phyloP scores from a whole-genome alignment of 2,329 filamentous ascomycete genomes.

The Apiospora malaysiana region DNA sequence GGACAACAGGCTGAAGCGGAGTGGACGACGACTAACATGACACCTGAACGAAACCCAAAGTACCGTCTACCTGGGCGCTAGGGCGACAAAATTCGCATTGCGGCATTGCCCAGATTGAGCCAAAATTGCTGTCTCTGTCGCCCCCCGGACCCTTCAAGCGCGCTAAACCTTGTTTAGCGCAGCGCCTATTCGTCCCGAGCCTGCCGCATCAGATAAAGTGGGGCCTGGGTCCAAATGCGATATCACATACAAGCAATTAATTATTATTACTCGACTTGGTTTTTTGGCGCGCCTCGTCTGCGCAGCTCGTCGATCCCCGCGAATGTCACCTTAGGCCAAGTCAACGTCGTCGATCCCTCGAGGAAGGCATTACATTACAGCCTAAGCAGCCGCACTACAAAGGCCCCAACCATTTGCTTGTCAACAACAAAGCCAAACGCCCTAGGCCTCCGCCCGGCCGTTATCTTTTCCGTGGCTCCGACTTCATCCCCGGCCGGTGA shows the following conservation, averaged over 20 bases:
- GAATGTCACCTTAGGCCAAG: background rate
- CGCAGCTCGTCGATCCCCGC: constrained; percentile 6
- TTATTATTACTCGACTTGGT: background rate
- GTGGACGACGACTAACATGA: constrained; percentile 13
- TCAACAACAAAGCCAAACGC: background rate
- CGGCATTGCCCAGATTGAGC: constrained; percentile 16
- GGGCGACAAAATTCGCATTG: constrained; percentile 16
- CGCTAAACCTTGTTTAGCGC: constrained; percentile 19
- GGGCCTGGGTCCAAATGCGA: background rate
- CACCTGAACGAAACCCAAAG: constrained; percentile 9
- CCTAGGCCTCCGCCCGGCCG: background rate
- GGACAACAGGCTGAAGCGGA: background rate
- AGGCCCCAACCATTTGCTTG: background rate
- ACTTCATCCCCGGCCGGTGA: background rate
- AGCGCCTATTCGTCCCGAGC: constrained; percentile 16
- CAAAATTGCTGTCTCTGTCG: constrained; percentile 5
- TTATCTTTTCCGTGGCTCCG: background rate
- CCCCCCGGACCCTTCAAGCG: constrained; percentile 10
- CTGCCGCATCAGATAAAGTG: constrained; percentile 17
- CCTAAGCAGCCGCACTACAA: background rate
- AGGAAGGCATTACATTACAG: background rate
- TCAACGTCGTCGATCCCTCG: background rate
- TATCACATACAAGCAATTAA: constrained; percentile 8
- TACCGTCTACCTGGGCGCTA: constrained; percentile 15
- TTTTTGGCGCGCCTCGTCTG: constrained; percentile 2